phyloP scores from a whole-genome alignment of 805 yeast genomes.

The Metschnikowia sp. region DNA sequence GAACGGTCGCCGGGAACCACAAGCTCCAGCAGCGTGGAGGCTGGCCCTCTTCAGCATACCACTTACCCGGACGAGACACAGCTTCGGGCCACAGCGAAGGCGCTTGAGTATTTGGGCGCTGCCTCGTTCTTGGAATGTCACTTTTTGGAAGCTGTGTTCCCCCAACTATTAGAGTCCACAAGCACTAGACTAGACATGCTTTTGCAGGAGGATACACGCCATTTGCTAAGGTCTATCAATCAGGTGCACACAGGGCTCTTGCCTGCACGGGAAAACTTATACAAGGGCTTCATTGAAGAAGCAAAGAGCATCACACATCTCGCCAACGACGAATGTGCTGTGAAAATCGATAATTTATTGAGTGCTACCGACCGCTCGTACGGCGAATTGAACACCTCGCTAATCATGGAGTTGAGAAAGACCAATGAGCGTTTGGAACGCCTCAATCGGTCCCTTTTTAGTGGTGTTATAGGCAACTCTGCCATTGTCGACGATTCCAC shows the following conservation, averaged over 20 bases:
- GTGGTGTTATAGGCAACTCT: slow-evolving; percentile 18
- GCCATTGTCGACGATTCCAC: slow-evolving; percentile 18
- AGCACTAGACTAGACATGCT: slow-evolving; percentile 2
- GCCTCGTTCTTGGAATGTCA: slow-evolving; percentile 5
- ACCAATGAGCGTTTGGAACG: slow-evolving; percentile 48
- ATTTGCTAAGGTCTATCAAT: slow-evolving; percentile 13
- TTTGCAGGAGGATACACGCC: slow-evolving; percentile 4
- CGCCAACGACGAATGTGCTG: slow-evolving; percentile 45
- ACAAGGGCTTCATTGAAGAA: slow-evolving; percentile 32
- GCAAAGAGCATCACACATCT: slow-evolving; percentile 32
- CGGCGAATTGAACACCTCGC: slow-evolving; percentile 70
- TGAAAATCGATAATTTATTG: slow-evolving; percentile 56
- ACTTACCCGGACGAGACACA: background rate
- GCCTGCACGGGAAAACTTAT: slow-evolving; percentile 33
- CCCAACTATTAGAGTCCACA: slow-evolving; percentile 7
- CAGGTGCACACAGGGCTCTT: slow-evolving; percentile 31
- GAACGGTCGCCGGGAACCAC: background rate
- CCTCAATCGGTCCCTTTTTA: slow-evolving; percentile 33
- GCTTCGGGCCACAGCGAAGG: background rate
- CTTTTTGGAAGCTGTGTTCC: slow-evolving; percentile 10
- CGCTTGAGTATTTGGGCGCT: background rate
- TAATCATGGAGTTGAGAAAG: slow-evolving; percentile 58
- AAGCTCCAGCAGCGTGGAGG: slow-evolving; percentile 1
- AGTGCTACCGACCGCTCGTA: slow-evolving; percentile 64
- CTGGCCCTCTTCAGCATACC: background rate